A percentile compares a stretch with the other conserved stretches of the same genome.
These are phyloP conservation scores for Mycena capillaripes DNA, from an alignment of 768 basidiomycete species.

Conservation along the genomic window DNA sequence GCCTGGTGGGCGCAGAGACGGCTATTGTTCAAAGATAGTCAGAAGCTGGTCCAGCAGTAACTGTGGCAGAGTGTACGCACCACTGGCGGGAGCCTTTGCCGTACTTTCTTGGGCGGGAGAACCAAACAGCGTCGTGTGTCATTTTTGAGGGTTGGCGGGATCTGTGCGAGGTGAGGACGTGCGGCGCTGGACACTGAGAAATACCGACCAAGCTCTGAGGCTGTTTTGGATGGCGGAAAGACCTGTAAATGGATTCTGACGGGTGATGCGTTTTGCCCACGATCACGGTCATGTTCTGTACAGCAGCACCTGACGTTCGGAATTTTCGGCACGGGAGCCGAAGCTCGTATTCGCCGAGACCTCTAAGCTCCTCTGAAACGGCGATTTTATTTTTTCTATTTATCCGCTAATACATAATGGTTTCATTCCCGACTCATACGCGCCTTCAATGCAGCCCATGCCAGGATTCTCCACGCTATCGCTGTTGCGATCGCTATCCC, in stretches of 20 bases:
- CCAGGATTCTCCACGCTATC: slow-evolving; percentile 31
- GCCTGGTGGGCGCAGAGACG: slow-evolving; percentile 97
- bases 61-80: slow-evolving; percentile 58
- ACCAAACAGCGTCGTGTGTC: slow-evolving; percentile 99
- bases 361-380: too few relatives aligned
- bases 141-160: slow-evolving; percentile 64
- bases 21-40: slow-evolving; percentile 59
- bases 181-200: not conserved
- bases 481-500: slow-evolving; percentile 27
- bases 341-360: too few relatives aligned
- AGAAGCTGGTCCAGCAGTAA: slow-evolving; percentile 17
- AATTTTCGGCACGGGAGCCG: not conserved
- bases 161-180: slow-evolving; percentile 13
- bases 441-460: slow-evolving; percentile 32
- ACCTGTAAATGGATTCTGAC: not conserved
- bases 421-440: slow-evolving; percentile 30
- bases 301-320: not conserved
- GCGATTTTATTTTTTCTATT: too few relatives aligned
- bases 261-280: too few relatives aligned
- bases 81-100: slow-evolving; percentile 97
- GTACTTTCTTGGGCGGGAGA: slow-evolving; percentile 94
- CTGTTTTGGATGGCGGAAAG: slow-evolving; percentile 23
- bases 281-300: not conserved
- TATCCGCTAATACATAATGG: too few relatives aligned
- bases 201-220: slow-evolving; percentile 25